A percentile compares a stretch with the other conserved stretches of the same genome.
Conservation (phyloP, 2,329 filamentous ascomycete genomes). For the Cucurbitaria berberidis region DNA sequence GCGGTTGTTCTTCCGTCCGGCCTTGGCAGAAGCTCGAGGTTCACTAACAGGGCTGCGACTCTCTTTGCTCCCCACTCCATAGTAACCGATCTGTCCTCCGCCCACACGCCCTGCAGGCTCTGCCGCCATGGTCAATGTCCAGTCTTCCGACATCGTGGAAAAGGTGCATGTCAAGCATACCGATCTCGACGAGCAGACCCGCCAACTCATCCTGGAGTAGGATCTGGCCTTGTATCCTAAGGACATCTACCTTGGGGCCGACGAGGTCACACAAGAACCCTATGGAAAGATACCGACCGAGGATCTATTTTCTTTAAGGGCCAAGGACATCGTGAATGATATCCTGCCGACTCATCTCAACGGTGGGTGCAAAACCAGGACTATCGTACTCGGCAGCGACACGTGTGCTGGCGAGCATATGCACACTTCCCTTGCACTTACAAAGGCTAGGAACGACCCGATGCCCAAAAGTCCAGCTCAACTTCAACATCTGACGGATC, state of each 20-base stretch:
- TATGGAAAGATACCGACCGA: neutral
- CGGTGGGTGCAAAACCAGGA: neutral
- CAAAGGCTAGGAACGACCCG: neutral
- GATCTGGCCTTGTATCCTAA: neutral
- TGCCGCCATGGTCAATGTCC: neutral
- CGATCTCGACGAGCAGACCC: neutral
- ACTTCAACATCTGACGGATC: neutral
- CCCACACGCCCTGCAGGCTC: neutral
- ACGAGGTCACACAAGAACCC: neutral
- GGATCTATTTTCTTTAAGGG: neutral
- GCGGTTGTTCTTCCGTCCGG: neutral
- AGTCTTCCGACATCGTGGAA: neutral
- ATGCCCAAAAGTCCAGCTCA: neutral
- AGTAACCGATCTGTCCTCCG: neutral
- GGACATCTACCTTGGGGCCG: neutral
- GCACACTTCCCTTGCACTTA: neutral
- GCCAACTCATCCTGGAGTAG: neutral
- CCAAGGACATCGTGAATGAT: neutral
- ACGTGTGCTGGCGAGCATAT: neutral
- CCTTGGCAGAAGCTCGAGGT: neutral
- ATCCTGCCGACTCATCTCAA: neutral
- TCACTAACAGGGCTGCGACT: neutral
- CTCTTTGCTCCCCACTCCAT: neutral
- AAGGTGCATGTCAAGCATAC: neutral
- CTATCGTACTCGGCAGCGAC: neutral